Conservation (phyloP, 2,329 filamentous ascomycete genomes). For the Cadophora gregata region DNA sequence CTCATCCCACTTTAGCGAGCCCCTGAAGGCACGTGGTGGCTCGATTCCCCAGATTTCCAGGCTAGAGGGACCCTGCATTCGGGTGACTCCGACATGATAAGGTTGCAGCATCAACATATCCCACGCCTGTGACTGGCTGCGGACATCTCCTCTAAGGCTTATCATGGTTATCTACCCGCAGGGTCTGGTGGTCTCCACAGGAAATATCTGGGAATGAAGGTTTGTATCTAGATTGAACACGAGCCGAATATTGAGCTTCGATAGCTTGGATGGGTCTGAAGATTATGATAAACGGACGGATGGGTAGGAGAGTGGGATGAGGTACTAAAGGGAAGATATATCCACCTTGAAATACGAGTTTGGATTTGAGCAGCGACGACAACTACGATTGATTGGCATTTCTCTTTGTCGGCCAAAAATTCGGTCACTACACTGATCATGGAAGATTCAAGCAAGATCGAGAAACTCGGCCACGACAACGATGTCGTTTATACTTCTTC, state of each 20-base stretch:
- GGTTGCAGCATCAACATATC: constrained; percentile 21
- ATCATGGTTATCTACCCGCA: constrained; percentile 28
- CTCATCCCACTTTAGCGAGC: constrained; percentile 8
- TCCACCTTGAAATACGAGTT: constrained; percentile 13
- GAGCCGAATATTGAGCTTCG: background rate
- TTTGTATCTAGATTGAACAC: background rate
- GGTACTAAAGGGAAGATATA: constrained; percentile 21
- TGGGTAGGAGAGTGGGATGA: constrained; percentile 10
- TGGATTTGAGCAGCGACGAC: background rate
- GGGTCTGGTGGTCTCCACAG: background rate
- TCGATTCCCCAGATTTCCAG: constrained; percentile 24
- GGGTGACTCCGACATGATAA: constrained; percentile 36
- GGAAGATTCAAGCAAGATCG: constrained; percentile 29
- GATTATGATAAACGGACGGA: background rate
- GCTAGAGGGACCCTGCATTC: background rate
- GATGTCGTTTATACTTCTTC: constrained; percentile 33
- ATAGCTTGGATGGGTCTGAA: background rate
- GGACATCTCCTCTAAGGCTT: constrained; percentile 30
- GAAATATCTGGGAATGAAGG: background rate
- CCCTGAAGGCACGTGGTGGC: constrained; percentile 11
- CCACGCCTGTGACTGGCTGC: constrained; percentile 28
- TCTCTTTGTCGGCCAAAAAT: constrained; percentile 18
- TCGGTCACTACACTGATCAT: constrained; percentile 15
- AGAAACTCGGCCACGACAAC: constrained; percentile 32
- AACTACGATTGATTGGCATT: constrained; percentile 20